A percentile compares a stretch with the other conserved stretches of the same genome.
Evolutionary conservation across 768 basidiomycete species (phyloP).

Genomic region (Mycena venus): DNA sequence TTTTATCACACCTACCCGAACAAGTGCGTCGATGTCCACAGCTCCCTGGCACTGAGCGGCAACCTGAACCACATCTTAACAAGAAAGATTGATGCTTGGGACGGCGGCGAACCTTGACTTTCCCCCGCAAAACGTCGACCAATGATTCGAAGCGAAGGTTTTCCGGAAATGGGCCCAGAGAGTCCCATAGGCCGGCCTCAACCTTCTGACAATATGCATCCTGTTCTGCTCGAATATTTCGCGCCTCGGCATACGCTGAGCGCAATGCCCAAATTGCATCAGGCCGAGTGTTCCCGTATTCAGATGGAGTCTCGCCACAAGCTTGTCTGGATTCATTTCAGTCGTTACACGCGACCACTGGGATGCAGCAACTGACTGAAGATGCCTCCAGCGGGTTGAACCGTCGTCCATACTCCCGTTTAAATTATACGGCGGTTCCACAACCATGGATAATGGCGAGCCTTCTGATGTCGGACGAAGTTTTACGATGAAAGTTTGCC

Average conservation of each 20-base stretch:
- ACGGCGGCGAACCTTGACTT: slow-evolving; percentile 73
- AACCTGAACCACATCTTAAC: slow-evolving; percentile 53
- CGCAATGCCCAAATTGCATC: slow-evolving; percentile 86
- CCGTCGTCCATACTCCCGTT: slow-evolving; percentile 57
- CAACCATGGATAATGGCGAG: slow-evolving; percentile 83
- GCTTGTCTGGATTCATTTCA: slow-evolving; percentile 61
- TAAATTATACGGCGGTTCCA: slow-evolving; percentile 85
- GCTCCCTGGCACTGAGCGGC: slow-evolving; percentile 80
- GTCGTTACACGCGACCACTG: neutral
- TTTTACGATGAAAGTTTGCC: slow-evolving; percentile 91
- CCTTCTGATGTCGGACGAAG: slow-evolving; percentile 82
- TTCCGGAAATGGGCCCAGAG: slow-evolving; percentile 72
- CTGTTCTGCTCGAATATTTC: slow-evolving; percentile 75
- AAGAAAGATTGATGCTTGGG: neutral
- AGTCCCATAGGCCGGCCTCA: slow-evolving; percentile 61
- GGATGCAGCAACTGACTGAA: slow-evolving; percentile 67
- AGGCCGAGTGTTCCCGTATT: slow-evolving; percentile 72
- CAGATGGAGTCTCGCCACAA: slow-evolving; percentile 66
- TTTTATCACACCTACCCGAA: slow-evolving; percentile 63
- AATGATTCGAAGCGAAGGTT: slow-evolving; percentile 81
- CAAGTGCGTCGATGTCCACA: slow-evolving; percentile 78
- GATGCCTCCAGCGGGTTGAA: slow-evolving; percentile 80
- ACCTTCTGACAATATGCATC: slow-evolving; percentile 79
- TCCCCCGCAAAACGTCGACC: slow-evolving; percentile 87
- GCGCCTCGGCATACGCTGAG: slow-evolving; percentile 83